phyloP scores from a whole-genome alignment of 257 asterid species.

The Solanum gandarillasii region DNA sequence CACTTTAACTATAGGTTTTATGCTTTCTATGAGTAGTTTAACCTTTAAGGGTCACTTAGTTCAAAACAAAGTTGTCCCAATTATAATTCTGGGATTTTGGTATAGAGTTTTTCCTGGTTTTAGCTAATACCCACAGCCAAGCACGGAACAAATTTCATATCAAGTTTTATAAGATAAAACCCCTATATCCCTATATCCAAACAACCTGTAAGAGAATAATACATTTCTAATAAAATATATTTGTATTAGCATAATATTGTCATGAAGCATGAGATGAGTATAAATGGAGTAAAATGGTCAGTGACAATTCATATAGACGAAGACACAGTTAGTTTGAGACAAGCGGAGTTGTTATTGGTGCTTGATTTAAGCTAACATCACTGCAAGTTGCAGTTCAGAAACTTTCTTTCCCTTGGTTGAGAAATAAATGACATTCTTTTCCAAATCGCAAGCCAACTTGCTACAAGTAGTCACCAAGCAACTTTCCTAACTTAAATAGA shows the following conservation, averaged over 20 bases:
- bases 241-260: background rate
- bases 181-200: background rate
- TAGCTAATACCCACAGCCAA: background rate
- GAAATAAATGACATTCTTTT: background rate
- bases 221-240: background rate
- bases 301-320: background rate
- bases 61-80: background rate
- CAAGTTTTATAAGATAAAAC: background rate
- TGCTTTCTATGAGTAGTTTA: background rate
- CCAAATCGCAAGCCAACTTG: background rate
- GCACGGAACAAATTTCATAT: background rate
- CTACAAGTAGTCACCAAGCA: background rate
- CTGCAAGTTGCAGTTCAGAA: background rate
- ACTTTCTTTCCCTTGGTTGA: background rate
- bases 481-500: background rate
- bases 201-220: background rate
- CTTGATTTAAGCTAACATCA: background rate
- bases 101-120: background rate
- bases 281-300: background rate
- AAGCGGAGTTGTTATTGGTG: background rate
- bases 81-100: background rate
- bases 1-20: background rate
- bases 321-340: background rate
- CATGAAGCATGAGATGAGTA: background rate
- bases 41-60: background rate